A percentile compares a stretch with the other conserved stretches of the same genome.
Conservation (phyloP, 2,329 filamentous ascomycete species). For the Trichoderma lentiforme region DNA sequence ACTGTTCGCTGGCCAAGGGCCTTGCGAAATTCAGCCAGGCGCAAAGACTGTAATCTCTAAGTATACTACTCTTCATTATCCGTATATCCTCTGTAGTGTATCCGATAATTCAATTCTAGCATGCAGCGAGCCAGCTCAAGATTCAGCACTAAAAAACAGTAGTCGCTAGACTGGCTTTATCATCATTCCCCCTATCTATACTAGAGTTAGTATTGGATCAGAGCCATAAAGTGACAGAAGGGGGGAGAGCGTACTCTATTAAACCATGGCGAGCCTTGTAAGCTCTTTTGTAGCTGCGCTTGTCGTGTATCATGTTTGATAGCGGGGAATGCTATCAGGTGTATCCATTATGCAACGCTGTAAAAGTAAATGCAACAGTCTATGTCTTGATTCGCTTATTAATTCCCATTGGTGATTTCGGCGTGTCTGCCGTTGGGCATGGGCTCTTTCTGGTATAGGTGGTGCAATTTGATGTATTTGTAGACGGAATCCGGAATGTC, state of each 20-base stretch:
- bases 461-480: conserved; percentile 63
- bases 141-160: neutral
- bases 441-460: conserved; percentile 46
- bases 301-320: neutral
- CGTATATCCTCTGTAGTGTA: neutral
- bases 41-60: neutral
- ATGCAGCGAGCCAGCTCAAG: neutral
- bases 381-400: neutral
- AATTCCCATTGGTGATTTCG: conserved; percentile 4
- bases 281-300: neutral
- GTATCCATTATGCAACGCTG: neutral
- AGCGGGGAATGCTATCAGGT: neutral
- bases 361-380: neutral
- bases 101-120: neutral
- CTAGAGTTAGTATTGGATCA: neutral
- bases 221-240: no score
- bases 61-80: neutral
- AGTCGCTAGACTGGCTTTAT: neutral
- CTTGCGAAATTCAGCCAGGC: neutral
- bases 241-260: neutral
- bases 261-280: neutral
- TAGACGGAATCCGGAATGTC: conserved; percentile 69
- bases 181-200: neutral
- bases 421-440: neutral
- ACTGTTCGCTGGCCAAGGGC: neutral